Evolutionary conservation across 176 grass and related monocot species (phyloP).

Genomic region (Luzula sylvatica): DNA sequence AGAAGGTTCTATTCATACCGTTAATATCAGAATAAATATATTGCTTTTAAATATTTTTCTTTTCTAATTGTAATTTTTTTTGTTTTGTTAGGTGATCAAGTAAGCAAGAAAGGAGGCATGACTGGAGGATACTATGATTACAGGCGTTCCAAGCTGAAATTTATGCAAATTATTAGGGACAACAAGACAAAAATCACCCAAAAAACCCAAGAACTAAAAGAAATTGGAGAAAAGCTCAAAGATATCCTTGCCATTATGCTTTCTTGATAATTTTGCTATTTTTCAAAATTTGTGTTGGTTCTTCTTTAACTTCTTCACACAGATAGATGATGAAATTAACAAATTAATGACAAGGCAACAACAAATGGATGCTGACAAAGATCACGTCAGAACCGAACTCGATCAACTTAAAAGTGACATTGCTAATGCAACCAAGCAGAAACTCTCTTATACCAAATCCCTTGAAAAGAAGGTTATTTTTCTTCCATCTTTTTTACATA

Average conservation of each 20-base stretch:
- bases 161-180: conserved; percentile 76
- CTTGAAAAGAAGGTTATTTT: conserved; percentile 79
- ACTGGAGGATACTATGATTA: conserved; percentile 98
- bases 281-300: conserved; percentile 19
- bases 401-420: conserved; percentile 76
- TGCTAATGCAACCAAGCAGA: conserved; percentile 56
- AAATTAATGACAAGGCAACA: conserved; percentile 84
- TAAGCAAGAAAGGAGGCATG: conserved; percentile 95
- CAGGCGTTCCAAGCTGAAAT: conserved; percentile 83
- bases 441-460: conserved; percentile 49
- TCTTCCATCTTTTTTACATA: conserved; percentile 9
- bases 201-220: conserved; percentile 58
- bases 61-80: conserved; percentile 19
- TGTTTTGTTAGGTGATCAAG: conserved; percentile 79
- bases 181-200: conserved; percentile 59
- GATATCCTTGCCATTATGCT: conserved; percentile 61
- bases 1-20: conserved; percentile 40
- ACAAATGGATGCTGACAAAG: conserved; percentile 85
- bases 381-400: conserved; percentile 65
- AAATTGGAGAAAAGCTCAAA: conserved; percentile 52
- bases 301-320: conserved; percentile 74
- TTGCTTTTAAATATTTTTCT: neutral
- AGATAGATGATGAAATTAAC: conserved; percentile 91
- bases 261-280: conserved; percentile 58
- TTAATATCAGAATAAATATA: conserved; percentile 21